Percentiles rank a stretch among this genome's conserved stretches.
phyloP scores from a whole-genome alignment of 129 eudicot species.

The Solidago caesia region DNA sequence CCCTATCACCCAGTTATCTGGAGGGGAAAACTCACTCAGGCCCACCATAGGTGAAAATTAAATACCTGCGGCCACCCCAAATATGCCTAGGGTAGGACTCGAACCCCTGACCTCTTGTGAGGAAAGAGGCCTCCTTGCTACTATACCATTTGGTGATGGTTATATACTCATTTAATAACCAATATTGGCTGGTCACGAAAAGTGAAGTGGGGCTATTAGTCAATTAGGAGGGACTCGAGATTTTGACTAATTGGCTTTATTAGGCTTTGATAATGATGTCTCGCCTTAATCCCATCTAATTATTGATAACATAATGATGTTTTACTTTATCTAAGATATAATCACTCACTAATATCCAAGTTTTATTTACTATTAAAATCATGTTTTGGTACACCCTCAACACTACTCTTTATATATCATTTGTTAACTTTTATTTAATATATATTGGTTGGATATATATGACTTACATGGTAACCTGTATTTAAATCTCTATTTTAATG shows the following conservation, averaged over 20 bases:
- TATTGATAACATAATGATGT: constrained; percentile 24
- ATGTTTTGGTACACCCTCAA: constrained; percentile 33
- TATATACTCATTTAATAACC: neutral
- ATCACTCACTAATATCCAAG: constrained; percentile 25
- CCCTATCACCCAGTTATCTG: too few relatives aligned
- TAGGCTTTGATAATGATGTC: constrained; percentile 37
- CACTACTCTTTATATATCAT: constrained; percentile 17
- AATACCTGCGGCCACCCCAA: too few relatives aligned
- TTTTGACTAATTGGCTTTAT: constrained; percentile 29
- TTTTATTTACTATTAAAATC: constrained; percentile 26
- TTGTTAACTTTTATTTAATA: neutral
- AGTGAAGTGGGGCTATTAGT: constrained; percentile 24
- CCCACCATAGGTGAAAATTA: too few relatives aligned
- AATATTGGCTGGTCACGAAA: constrained; percentile 15
- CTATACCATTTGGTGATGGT: too few relatives aligned
- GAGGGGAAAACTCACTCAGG: too few relatives aligned
- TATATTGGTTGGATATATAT: constrained; percentile 8
- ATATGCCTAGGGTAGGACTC: too few relatives aligned
- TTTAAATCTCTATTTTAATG: neutral
- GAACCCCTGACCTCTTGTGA: too few relatives aligned
- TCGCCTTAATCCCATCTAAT: constrained; percentile 33
- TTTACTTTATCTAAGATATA: constrained; percentile 19
- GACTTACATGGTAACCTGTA: constrained; percentile 1
- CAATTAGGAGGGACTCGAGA: constrained; percentile 38
- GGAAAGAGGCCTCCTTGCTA: too few relatives aligned